phyloP scores from a whole-genome alignment of 2,329 filamentous ascomycete species.

The Thielaviopsis punctulata region DNA sequence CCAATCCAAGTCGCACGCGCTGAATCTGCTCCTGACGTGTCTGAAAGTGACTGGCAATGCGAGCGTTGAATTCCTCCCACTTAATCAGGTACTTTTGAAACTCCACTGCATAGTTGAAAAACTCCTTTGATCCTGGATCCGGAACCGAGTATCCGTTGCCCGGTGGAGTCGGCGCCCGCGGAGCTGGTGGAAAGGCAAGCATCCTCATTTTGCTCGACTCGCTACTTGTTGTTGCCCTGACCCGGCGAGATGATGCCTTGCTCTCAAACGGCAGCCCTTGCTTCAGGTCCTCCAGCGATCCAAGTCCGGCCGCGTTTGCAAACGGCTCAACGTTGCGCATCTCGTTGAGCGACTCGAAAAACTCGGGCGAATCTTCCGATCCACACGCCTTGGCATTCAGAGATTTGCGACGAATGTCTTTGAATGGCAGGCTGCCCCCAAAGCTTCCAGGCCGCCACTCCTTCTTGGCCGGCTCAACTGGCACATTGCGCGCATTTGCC shows the following conservation, averaged over 20 bases:
- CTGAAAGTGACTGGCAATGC: constrained; percentile 38
- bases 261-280: constrained; percentile 40
- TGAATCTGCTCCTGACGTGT: constrained; percentile 30
- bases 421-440: not conserved
- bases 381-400: constrained; percentile 18
- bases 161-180: constrained; percentile 30
- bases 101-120: constrained; percentile 14
- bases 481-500: constrained; percentile 31
- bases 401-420: constrained; percentile 1
- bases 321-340: constrained; percentile 40
- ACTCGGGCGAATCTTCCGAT: constrained; percentile 39
- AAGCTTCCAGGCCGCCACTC: constrained; percentile 40
- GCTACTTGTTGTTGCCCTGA: constrained; percentile 16
- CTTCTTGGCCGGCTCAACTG: constrained; percentile 39
- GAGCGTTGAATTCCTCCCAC: constrained; percentile 26
- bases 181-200: constrained; percentile 30
- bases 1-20: constrained; percentile 26
- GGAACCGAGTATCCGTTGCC: constrained; percentile 23
- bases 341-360: constrained; percentile 35
- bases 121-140: constrained; percentile 34
- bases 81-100: constrained; percentile 9
- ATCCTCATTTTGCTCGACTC: constrained; percentile 20
- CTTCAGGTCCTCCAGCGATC: constrained; percentile 38
- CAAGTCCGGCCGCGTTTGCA: constrained; percentile 30
- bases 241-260: constrained; percentile 26